Evolutionary conservation across 805 yeast species (phyloP).

Genomic region (Spathaspora gorwiae): DNA sequence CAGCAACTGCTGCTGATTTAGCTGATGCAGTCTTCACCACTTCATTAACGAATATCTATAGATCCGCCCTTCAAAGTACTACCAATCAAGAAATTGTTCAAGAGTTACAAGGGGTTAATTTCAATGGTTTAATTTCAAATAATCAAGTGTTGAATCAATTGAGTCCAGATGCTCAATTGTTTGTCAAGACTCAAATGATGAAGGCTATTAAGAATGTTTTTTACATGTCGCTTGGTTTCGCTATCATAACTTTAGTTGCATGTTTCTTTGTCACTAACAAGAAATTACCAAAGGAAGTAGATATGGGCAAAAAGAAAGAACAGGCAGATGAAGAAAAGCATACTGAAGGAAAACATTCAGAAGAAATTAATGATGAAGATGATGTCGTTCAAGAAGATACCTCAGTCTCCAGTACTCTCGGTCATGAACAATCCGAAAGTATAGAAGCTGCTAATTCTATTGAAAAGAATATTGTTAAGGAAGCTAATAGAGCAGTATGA

Average conservation of each 20-base stretch:
- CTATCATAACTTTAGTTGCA: slow-evolving; percentile 23
- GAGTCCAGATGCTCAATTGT: slow-evolving; percentile 17
- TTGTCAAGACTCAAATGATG: slow-evolving; percentile 28
- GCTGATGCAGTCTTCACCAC: slow-evolving; percentile 9
- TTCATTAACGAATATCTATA: slow-evolving; percentile 8
- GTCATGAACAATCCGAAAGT: no score
- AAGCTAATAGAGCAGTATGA: no score
- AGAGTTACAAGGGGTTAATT: slow-evolving; percentile 10
- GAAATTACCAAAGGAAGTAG: slow-evolving; percentile 16
- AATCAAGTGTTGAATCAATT: slow-evolving; percentile 8
- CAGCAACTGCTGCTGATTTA: slow-evolving; percentile 36
- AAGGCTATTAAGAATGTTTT: slow-evolving; percentile 35
- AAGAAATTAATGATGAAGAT: neutral
- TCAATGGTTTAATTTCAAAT: slow-evolving; percentile 2
- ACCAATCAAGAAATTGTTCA: slow-evolving; percentile 6
- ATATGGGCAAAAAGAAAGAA: slow-evolving; percentile 1
- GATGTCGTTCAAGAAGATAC: no score
- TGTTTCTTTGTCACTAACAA: slow-evolving; percentile 33
- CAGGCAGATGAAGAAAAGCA: neutral
- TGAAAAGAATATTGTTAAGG: no score
- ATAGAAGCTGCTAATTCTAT: no score
- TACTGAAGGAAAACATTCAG: neutral
- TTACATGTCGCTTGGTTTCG: slow-evolving; percentile 36
- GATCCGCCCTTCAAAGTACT: slow-evolving; percentile 3
- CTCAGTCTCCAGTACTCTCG: no score